phyloP scores from a whole-genome alignment of 2,329 filamentous ascomycete genomes.

The Phoma herbarum region DNA sequence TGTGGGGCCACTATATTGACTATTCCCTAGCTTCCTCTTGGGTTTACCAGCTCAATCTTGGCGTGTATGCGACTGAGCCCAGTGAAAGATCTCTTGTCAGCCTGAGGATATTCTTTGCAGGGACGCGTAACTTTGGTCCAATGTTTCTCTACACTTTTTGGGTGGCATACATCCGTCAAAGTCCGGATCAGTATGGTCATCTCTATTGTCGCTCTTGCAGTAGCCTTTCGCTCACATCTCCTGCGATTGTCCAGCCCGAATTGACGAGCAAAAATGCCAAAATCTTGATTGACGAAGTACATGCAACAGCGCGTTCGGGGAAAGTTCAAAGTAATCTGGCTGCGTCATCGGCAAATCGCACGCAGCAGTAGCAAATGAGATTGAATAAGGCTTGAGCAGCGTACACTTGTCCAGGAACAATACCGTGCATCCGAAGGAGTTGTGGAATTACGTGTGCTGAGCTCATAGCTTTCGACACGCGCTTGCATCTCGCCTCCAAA shows the following conservation, averaged over 20 bases:
- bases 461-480: too few species aligned
- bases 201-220: background rate
- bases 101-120: background rate
- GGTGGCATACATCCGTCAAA: background rate
- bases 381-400: too few species aligned
- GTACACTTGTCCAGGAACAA: too few species aligned
- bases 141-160: background rate
- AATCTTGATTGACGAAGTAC: background rate
- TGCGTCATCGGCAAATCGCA: too few species aligned
- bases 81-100: background rate
- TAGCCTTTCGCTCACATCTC: background rate
- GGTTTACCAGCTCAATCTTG: too few species aligned
- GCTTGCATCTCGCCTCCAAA: too few species aligned
- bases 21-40: too few species aligned
- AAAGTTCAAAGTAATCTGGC: background rate
- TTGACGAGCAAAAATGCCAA: background rate
- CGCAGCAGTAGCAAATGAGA: too few species aligned
- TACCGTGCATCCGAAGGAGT: too few species aligned
- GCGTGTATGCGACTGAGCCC: too few species aligned
- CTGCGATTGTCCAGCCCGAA: background rate
- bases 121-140: background rate
- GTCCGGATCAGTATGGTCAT: background rate
- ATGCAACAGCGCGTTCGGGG: background rate
- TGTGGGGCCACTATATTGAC: too few species aligned
- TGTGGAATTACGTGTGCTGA: too few species aligned